Evolutionary conservation across 176 grass and related monocot genomes (phyloP).

Genomic region (Eremochloa ophiuroides): DNA sequence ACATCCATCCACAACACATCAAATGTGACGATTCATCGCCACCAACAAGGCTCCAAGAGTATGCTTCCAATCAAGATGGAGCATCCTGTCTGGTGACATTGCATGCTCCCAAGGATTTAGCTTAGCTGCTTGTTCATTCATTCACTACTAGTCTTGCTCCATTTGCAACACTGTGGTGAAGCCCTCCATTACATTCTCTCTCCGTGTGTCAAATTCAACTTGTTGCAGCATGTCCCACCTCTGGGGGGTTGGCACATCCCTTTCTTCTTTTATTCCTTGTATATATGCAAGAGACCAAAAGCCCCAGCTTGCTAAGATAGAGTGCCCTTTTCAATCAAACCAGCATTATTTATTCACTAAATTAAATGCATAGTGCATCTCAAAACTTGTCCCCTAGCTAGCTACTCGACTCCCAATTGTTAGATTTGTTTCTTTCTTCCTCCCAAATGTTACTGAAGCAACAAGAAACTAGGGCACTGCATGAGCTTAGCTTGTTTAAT

Average conservation of each 20-base stretch:
- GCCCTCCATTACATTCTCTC: neutral
- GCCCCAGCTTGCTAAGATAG: neutral
- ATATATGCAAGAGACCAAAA: slow-evolving; percentile 24
- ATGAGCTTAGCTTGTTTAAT: neutral
- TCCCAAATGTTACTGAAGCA: neutral
- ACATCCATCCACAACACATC: slow-evolving; percentile 25
- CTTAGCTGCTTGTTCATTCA: neutral
- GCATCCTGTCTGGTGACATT: slow-evolving; percentile 27
- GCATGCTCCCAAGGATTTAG: slow-evolving; percentile 23
- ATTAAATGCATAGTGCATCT: slow-evolving; percentile 1
- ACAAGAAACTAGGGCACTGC: neutral
- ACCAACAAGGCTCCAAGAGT: slow-evolving; percentile 29
- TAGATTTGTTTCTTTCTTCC: slow-evolving; percentile 6
- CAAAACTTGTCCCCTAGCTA: slow-evolving; percentile 17
- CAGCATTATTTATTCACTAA: neutral
- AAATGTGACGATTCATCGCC: slow-evolving; percentile 31
- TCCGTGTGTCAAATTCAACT: neutral
- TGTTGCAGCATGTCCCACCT: neutral
- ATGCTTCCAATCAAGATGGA: slow-evolving; percentile 39
- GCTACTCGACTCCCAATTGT: neutral
- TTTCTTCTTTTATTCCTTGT: slow-evolving; percentile 38
- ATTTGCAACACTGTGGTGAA: slow-evolving; percentile 1
- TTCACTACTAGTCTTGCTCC: neutral
- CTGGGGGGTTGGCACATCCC: slow-evolving; percentile 10
- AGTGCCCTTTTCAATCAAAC: slow-evolving; percentile 21